Evolutionary conservation across 208 protist species (phyloP).

Genomic region (Trichomonas tenax): DNA sequence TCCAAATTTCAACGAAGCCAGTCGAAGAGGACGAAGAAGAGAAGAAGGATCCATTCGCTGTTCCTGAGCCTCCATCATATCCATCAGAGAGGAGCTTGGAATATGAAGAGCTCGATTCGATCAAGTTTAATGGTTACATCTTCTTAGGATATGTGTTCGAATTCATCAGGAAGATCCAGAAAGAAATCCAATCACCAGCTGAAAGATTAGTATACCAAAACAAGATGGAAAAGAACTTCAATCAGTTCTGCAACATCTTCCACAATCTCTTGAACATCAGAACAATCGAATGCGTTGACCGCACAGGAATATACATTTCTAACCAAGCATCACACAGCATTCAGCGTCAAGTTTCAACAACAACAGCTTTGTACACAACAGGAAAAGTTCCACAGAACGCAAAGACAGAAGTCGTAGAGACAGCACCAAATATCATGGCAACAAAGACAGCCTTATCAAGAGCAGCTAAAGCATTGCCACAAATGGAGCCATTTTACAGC

Average conservation of each 20-base stretch:
- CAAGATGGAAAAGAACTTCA: neutral
- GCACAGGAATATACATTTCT: neutral
- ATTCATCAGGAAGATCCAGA: neutral
- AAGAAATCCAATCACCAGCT: neutral
- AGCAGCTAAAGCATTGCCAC: neutral
- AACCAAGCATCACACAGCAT: neutral
- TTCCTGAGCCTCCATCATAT: neutral
- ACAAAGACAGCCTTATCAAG: neutral
- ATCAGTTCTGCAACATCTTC: neutral
- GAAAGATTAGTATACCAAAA: neutral
- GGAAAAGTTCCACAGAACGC: neutral
- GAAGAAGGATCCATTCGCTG: neutral
- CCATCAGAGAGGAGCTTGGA: neutral
- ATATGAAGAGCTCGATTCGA: neutral
- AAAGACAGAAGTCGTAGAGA: neutral
- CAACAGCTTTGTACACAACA: neutral
- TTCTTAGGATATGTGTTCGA: neutral
- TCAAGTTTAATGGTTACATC: neutral
- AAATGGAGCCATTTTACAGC: neutral
- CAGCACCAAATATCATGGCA: neutral
- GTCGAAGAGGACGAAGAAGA: neutral
- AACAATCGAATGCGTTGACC: neutral
- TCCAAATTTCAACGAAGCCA: neutral
- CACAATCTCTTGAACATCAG: neutral
- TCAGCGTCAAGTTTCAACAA: neutral